phyloP scores from a whole-genome alignment of 805 yeast species.

The Blastobotrys americana region DNA sequence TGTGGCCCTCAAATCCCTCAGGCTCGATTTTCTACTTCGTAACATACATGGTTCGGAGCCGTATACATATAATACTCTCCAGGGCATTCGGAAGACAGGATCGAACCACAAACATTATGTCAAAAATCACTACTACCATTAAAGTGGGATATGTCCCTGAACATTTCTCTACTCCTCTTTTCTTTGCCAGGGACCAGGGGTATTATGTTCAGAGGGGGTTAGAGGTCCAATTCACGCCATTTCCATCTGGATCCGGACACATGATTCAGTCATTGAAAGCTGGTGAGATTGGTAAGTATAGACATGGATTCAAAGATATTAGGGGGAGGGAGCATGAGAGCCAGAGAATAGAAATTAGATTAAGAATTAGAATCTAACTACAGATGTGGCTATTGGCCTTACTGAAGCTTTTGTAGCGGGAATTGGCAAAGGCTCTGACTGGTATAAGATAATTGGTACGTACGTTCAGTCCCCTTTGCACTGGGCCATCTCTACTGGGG shows the following conservation, averaged over 20 bases:
- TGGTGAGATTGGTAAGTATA: conserved; percentile 42
- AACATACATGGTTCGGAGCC: too few species aligned
- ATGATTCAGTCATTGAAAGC: conserved; percentile 64
- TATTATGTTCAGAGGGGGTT: conserved; percentile 45
- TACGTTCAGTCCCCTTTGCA: conserved; percentile 69
- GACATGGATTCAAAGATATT: background rate
- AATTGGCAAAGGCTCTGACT: conserved; percentile 58
- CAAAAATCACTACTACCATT: conserved; percentile 1
- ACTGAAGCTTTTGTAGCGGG: conserved; percentile 90
- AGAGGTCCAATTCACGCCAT: conserved; percentile 55
- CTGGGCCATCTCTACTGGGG: conserved; percentile 86
- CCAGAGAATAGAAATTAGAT: too few species aligned
- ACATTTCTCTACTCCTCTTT: conserved; percentile 83
- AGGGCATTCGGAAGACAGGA: too few species aligned
- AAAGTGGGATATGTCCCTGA: conserved; percentile 81
- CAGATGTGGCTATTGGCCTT: conserved; percentile 71
- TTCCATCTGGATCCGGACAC: conserved; percentile 83
- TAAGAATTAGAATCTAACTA: conserved; percentile 3
- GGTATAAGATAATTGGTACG: conserved; percentile 66
- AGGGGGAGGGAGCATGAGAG: too few species aligned
- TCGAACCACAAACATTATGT: too few species aligned
- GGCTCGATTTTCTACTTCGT: too few species aligned
- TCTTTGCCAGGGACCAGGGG: conserved; percentile 57
- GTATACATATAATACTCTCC: too few species aligned
- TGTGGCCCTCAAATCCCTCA: too few species aligned